These are phyloP conservation scores for Sarcocystis neurona DNA, from an alignment of 169 alveolate species.

Conservation along the genomic window DNA sequence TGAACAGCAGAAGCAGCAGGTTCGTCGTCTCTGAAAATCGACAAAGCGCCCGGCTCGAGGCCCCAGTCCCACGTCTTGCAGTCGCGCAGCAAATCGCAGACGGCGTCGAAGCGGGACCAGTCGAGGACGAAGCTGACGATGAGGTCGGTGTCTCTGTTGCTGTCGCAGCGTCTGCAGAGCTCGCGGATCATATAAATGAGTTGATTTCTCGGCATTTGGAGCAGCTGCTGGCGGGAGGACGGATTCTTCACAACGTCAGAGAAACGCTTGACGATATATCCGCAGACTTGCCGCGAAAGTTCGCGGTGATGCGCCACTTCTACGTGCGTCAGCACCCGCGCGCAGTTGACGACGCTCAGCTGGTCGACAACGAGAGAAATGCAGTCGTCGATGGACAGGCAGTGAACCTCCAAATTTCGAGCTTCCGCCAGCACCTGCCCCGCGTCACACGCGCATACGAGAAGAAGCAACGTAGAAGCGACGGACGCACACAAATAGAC, in stretches of 20 bases:
- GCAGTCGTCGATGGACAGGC: slow-evolving; percentile 51
- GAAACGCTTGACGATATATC: slow-evolving; percentile 54
- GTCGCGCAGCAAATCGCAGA: slow-evolving; percentile 53
- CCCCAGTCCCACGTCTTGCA: slow-evolving; percentile 61
- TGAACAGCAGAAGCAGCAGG: too few species aligned
- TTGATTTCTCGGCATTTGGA: slow-evolving; percentile 58
- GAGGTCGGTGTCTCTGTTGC: slow-evolving; percentile 47
- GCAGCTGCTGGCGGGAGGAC: slow-evolving; percentile 51
- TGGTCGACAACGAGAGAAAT: slow-evolving; percentile 58
- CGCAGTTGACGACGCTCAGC: slow-evolving; percentile 53
- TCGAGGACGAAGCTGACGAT: slow-evolving; percentile 60
- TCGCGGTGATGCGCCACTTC: slow-evolving; percentile 57
- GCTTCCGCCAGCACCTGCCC: slow-evolving; percentile 57
- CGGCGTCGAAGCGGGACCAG: slow-evolving; percentile 56
- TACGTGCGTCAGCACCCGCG: slow-evolving; percentile 51
- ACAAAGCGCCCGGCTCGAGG: slow-evolving; percentile 50
- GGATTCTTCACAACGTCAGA: slow-evolving; percentile 53
- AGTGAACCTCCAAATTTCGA: slow-evolving; percentile 42
- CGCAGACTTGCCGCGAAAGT: slow-evolving; percentile 53
- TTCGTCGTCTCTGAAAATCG: slow-evolving; percentile 51
- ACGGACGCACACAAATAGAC: too few species aligned
- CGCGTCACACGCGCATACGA: not conserved
- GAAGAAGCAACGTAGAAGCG: not conserved
- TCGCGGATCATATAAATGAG: slow-evolving; percentile 55
- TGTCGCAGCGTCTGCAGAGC: slow-evolving; percentile 58